These are phyloP conservation scores for Tricholoma furcatifolium DNA, from an alignment of 768 basidiomycete species.

Conservation along the genomic window DNA sequence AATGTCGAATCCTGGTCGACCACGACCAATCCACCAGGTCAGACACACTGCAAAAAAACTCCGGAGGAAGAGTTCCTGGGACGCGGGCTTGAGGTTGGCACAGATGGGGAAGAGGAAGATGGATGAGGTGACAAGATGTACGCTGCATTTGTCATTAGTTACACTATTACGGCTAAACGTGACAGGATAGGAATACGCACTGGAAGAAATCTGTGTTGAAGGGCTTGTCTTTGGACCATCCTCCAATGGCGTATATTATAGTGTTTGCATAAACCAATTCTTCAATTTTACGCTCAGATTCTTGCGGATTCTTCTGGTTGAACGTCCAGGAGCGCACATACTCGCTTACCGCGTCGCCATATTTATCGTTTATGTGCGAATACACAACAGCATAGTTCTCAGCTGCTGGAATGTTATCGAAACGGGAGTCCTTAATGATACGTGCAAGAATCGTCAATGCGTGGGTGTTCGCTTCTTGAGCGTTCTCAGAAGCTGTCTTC, in stretches of 20 bases:
- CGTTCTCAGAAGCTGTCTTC: neutral
- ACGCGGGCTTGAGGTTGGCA: slow-evolving; percentile 36
- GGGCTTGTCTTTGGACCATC: slow-evolving; percentile 37
- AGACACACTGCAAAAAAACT: slow-evolving; percentile 55
- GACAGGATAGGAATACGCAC: neutral
- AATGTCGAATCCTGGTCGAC: slow-evolving; percentile 50
- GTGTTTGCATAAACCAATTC: slow-evolving; percentile 58
- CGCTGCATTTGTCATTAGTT: slow-evolving; percentile 32
- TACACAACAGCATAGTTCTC: slow-evolving; percentile 24
- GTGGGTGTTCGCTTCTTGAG: slow-evolving; percentile 26
- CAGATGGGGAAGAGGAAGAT: slow-evolving; percentile 57
- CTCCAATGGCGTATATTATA: slow-evolving; percentile 57
- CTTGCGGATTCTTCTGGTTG: slow-evolving; percentile 30
- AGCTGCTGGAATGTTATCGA: slow-evolving; percentile 19
- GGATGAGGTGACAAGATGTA: slow-evolving; percentile 66
- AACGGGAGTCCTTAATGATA: slow-evolving; percentile 50
- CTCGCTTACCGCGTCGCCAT: slow-evolving; percentile 38
- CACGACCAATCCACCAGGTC: slow-evolving; percentile 55
- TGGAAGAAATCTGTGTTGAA: slow-evolving; percentile 56
- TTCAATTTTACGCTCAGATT: slow-evolving; percentile 55
- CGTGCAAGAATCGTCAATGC: slow-evolving; percentile 54
- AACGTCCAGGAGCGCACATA: slow-evolving; percentile 46
- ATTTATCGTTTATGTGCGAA: slow-evolving; percentile 31
- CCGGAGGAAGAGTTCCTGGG: slow-evolving; percentile 52
- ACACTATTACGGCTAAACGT: neutral